Percentiles rank a stretch among this genome's conserved stretches.
Conservation (phyloP, 805 yeast species). For the Myxozyma neotropica region DNA sequence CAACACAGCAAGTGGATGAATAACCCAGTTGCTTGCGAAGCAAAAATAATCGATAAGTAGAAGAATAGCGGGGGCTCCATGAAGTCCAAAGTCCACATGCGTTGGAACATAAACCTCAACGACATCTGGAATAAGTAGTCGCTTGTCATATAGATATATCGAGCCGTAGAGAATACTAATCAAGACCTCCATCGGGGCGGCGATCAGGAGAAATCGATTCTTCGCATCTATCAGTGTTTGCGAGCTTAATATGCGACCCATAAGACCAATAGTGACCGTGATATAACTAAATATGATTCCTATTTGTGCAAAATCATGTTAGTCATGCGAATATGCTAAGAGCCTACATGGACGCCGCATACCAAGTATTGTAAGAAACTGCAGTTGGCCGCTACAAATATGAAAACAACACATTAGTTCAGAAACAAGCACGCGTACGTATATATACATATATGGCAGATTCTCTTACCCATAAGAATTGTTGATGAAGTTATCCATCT, state of each 20-base stretch:
- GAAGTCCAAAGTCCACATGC: slow-evolving; percentile 24
- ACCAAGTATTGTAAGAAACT: slow-evolving; percentile 29
- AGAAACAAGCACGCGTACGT: not conserved
- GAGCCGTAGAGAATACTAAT: slow-evolving; percentile 24
- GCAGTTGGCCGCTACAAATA: slow-evolving; percentile 23
- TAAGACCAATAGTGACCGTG: slow-evolving; percentile 22
- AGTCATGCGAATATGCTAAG: not conserved
- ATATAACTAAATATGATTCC: slow-evolving; percentile 22
- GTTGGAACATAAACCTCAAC: slow-evolving; percentile 14
- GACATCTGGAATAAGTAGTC: slow-evolving; percentile 17
- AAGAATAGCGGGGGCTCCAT: slow-evolving; percentile 27
- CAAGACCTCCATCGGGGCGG: slow-evolving; percentile 26
- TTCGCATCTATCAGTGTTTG: slow-evolving; percentile 7
- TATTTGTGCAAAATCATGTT: not conserved
- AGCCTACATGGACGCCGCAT: not conserved
- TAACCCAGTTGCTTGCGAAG: slow-evolving; percentile 23
- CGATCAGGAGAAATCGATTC: slow-evolving; percentile 9
- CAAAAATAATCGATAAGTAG: slow-evolving; percentile 20
- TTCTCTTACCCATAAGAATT: slow-evolving; percentile 24
- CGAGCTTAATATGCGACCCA: slow-evolving; percentile 19
- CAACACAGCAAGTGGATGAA: not conserved
- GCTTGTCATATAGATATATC: slow-evolving; percentile 13
- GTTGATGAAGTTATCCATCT: slow-evolving; percentile 3
- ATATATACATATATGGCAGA: not conserved
- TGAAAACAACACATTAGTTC: not conserved